phyloP scores from a whole-genome alignment of 306 rosid genomes.

The Quercus engelmannii region DNA sequence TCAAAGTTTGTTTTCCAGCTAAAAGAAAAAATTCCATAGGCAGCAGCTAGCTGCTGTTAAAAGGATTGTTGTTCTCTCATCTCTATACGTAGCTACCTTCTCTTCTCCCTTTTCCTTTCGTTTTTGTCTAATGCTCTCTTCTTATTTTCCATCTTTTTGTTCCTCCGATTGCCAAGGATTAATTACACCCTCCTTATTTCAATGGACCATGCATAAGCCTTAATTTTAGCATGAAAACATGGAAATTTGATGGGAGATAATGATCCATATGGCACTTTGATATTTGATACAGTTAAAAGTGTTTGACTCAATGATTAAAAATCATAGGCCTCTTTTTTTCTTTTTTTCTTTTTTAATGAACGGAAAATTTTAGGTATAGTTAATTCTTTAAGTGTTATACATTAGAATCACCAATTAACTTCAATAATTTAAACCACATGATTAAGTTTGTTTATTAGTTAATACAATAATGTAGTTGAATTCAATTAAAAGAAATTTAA shows the following conservation, averaged over 20 bases:
- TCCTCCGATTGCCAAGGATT: constrained; percentile 18
- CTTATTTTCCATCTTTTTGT: constrained; percentile 9
- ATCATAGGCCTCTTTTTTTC: neutral
- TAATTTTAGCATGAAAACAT: constrained; percentile 38
- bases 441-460: too few species aligned
- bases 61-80: neutral
- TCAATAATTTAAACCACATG: too few species aligned
- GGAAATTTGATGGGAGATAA: constrained; percentile 29
- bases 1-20: neutral
- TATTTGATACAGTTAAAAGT: neutral
- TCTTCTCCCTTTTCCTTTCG: neutral
- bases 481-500: too few species aligned
- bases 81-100: neutral
- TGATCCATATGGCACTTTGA: constrained; percentile 9
- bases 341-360: constrained; percentile 1
- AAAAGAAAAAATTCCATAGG: neutral
- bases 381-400: too few species aligned
- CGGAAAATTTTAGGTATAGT: neutral
- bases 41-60: neutral
- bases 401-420: too few species aligned
- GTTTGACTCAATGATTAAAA: constrained; percentile 4
- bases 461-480: too few species aligned
- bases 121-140: neutral
- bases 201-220: constrained; percentile 37
- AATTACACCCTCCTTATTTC: constrained; percentile 8